A percentile compares a stretch with the other conserved stretches of the same genome.
These are phyloP conservation scores for Neonectria coccinea DNA, from an alignment of 2,329 filamentous ascomycete species.

Conservation along the genomic window DNA sequence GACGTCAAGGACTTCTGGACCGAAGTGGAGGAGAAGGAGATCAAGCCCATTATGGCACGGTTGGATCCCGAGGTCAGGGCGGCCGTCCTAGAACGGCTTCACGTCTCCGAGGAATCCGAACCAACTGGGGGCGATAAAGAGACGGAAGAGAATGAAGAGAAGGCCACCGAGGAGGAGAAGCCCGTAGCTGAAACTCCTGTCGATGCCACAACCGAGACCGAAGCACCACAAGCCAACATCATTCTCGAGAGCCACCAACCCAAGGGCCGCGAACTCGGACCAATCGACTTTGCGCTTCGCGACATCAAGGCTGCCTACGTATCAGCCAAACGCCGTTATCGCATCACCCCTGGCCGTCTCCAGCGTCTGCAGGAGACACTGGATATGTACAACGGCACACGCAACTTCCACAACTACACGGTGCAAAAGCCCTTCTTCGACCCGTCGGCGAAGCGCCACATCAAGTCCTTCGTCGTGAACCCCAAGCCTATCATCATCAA, in stretches of 20 bases:
- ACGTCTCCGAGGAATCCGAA: constrained; percentile 52
- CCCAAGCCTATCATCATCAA: constrained; percentile 83
- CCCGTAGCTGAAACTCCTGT: constrained; percentile 38
- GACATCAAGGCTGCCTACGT: constrained; percentile 86
- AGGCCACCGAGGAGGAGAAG: constrained; percentile 38
- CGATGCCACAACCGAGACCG: constrained; percentile 37
- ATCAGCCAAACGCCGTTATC: constrained; percentile 84
- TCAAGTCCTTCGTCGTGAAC: constrained; percentile 90
- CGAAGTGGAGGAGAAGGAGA: constrained; percentile 81
- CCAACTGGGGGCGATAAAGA: constrained; percentile 43
- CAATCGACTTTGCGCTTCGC: constrained; percentile 74
- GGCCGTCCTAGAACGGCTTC: constrained; percentile 72
- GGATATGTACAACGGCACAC: constrained; percentile 81
- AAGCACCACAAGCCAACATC: constrained; percentile 38
- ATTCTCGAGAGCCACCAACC: constrained; percentile 50
- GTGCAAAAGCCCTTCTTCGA: constrained; percentile 87
- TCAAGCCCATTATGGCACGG: constrained; percentile 75
- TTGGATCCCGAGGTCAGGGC: constrained; percentile 73
- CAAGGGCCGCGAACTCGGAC: constrained; percentile 57
- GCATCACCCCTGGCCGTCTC: constrained; percentile 78
- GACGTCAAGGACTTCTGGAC: constrained; percentile 88
- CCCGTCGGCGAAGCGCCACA: constrained; percentile 86
- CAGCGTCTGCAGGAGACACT: constrained; percentile 81
- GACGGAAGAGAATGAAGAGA: constrained; percentile 30
- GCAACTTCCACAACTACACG: constrained; percentile 98